Conservation (phyloP, 306 rosid species). For the Leucaena leucocephala region DNA sequence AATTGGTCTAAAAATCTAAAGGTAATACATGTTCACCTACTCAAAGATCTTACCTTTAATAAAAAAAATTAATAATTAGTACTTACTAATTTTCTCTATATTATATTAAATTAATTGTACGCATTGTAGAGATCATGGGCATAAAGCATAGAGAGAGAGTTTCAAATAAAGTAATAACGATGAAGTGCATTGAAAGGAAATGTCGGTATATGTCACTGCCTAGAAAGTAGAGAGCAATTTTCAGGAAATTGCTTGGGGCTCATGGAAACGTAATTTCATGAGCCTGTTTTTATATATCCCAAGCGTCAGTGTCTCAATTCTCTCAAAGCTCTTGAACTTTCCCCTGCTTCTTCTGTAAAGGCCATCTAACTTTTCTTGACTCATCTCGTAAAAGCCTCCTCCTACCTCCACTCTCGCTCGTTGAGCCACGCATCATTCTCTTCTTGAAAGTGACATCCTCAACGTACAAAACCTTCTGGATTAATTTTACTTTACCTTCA, state of each 20-base stretch:
- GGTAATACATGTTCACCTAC: too few species aligned
- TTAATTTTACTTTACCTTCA: background rate
- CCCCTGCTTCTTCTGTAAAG: conserved; percentile 13
- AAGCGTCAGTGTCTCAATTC: background rate
- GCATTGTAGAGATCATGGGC: background rate
- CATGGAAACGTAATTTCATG: too few species aligned
- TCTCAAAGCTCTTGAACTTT: conserved; percentile 7
- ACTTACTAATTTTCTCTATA: too few species aligned
- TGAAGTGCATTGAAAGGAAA: conserved; percentile 40
- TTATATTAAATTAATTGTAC: background rate
- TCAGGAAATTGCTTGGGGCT: background rate
- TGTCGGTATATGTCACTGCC: conserved; percentile 41
- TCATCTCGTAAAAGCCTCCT: background rate
- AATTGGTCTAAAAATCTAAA: too few species aligned
- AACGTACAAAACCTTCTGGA: background rate
- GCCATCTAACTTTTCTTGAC: background rate
- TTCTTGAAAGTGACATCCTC: background rate
- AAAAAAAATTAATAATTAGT: too few species aligned
- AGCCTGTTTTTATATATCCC: too few species aligned
- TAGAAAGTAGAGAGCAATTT: conserved; percentile 37
- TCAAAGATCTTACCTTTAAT: too few species aligned
- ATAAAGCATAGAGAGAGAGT: background rate
- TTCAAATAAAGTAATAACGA: conserved; percentile 16
- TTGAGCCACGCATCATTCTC: conserved; percentile 16
- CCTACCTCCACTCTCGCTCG: conserved; percentile 8